Evolutionary conservation across 192 early-diverging fungal species (phyloP), one percentile per base, ranked within the genome.

Genomic region (Podila horticola): DNA sequence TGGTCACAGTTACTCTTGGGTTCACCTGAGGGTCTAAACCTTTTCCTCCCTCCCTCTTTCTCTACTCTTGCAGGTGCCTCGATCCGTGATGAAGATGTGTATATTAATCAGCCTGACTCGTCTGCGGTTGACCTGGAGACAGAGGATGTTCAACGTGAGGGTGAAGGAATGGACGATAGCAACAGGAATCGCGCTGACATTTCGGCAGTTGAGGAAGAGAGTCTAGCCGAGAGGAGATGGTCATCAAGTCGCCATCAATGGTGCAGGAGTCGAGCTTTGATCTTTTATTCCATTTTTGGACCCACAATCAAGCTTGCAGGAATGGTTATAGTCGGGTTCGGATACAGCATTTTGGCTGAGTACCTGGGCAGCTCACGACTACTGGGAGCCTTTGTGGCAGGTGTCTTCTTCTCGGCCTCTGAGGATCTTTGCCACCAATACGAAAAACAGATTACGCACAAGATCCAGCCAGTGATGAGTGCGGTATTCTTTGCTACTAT

Each of bases 401-500:
- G 79, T 0, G 67, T 82, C 15, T 82, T 71, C 17, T 74, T 74
- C 30, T 74, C 79, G 5, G n/a, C 66, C 19, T 67, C 74, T 64
- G 19, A 38, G 3, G 49, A 71, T 2, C 51, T 59, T 3, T 38
- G 34, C 12, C 22, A 4, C 2, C 26, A 36, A 7, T 82, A 70
- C 30, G 64, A 73, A 8, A 20, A 67, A 61, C 49, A 71, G 28
- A 63, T 74, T 19, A 11, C 58, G 3, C 12, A 61, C 36, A 60
- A 28, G 13, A 12, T 82, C 5, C 79, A 74, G 34, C 67, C 72
- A 15, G 50, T 59, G 3, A 29, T 82, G 58, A 82, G 26, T 11
- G 72, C 79, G n/a, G 34, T 82, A 15, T 82, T 82, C 45, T 82
- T 82, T 62, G 72, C 79, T 11, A 66, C 79, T 13, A 82, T 82